Evolutionary conservation across 148 eudicot genomes (phyloP).

Genomic region (Chenopodium formosanum): DNA sequence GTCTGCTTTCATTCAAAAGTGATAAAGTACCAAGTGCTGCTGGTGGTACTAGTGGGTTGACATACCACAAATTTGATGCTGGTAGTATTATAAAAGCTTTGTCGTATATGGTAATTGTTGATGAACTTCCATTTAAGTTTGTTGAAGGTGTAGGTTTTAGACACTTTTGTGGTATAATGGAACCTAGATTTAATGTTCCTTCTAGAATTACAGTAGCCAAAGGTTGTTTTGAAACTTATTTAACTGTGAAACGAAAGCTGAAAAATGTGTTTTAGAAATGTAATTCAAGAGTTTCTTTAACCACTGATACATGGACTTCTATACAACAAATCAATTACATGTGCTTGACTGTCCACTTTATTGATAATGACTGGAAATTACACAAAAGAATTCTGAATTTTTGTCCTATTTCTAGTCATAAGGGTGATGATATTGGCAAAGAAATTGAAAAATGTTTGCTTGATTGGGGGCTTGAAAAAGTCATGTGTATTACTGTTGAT

Average conservation of each 20-base stretch:
- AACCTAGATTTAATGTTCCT: neutral
- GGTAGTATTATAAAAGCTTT: too few relatives aligned
- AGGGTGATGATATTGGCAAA: neutral
- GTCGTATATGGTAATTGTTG: neutral
- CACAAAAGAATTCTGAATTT: constrained; percentile 1
- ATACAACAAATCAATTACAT: neutral
- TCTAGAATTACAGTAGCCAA: neutral
- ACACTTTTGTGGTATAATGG: neutral
- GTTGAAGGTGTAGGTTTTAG: constrained; percentile 2
- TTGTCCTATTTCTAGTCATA: constrained; percentile 8
- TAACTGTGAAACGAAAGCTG: neutral
- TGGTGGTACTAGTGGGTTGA: neutral
- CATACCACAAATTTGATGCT: too few relatives aligned
- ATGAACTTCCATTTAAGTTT: neutral
- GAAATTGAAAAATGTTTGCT: neutral
- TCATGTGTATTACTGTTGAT: neutral
- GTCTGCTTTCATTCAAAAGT: neutral
- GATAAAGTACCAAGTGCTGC: too few relatives aligned
- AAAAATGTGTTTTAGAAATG: neutral
- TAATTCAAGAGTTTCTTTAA: neutral
- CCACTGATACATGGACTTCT: constrained; percentile 9
- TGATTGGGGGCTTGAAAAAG: neutral
- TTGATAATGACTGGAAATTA: neutral
- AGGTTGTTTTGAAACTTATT: neutral
- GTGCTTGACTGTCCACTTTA: neutral